phyloP scores from a whole-genome alignment of 2,329 filamentous ascomycete species.

The Colletotrichum coccodes region DNA sequence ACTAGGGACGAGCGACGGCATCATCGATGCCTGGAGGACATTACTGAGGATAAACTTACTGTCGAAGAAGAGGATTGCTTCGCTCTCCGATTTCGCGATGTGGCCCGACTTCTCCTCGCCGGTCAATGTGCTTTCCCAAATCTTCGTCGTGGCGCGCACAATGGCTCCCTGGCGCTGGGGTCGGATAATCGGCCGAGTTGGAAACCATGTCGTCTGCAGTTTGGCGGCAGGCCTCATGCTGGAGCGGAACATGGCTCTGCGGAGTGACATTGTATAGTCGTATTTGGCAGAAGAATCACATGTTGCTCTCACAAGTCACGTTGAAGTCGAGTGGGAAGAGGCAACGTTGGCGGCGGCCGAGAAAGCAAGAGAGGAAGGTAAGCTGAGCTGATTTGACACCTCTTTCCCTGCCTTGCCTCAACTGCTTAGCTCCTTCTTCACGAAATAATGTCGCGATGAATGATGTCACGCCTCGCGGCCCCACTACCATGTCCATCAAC shows the following conservation, averaged over 20 bases:
- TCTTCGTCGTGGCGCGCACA: constrained; percentile 30
- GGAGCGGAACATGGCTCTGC: constrained; percentile 24
- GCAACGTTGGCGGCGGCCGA: neutral
- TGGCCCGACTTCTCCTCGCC: constrained; percentile 80
- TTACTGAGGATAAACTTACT: constrained; percentile 62
- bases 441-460: constrained; percentile 9
- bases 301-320: constrained; percentile 1
- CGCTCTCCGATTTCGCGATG: constrained; percentile 78
- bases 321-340: neutral
- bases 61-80: constrained; percentile 90
- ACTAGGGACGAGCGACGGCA: neutral
- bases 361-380: neutral
- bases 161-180: constrained; percentile 5
- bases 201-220: constrained; percentile 6
- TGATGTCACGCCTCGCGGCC: constrained; percentile 24
- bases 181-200: constrained; percentile 3
- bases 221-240: constrained; percentile 4
- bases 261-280: constrained; percentile 13
- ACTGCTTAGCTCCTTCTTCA: constrained; percentile 5
- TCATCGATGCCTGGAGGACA: neutral
- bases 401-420: neutral
- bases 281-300: constrained; percentile 1
- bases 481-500: constrained; percentile 9
- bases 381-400: neutral
- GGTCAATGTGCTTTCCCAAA: constrained; percentile 56